Conservation (phyloP, 2,329 filamentous ascomycete species). For the Microcyclosporella mali region DNA sequence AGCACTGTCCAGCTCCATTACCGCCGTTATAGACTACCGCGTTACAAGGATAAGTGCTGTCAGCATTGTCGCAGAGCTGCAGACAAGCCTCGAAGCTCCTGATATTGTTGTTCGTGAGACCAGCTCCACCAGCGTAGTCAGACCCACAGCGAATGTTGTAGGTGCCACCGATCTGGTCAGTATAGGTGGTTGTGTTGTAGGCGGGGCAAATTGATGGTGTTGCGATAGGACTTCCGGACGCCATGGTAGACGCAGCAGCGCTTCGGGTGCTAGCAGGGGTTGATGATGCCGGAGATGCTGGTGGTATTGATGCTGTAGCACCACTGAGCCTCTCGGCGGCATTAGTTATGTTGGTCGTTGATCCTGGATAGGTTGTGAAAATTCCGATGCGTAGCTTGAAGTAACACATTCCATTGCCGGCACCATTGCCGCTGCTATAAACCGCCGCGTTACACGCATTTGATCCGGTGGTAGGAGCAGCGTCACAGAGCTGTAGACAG, state of each 20-base stretch:
- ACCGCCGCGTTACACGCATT: not conserved
- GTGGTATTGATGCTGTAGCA: too few relatives aligned
- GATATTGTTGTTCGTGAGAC: not conserved
- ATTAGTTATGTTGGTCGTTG: too few relatives aligned
- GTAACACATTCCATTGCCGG: not conserved
- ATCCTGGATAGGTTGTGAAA: too few relatives aligned
- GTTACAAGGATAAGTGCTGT: not conserved
- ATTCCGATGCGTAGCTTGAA: not conserved
- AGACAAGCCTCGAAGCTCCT: not conserved
- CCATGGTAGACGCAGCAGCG: too few relatives aligned
- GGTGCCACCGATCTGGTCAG: not conserved
- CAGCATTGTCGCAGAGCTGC: not conserved
- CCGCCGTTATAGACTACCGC: not conserved
- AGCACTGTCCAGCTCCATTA: not conserved
- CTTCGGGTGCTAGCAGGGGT: too few relatives aligned
- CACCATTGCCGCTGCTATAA: not conserved
- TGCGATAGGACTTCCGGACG: too few relatives aligned
- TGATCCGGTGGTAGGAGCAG: not conserved
- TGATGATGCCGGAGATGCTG: too few relatives aligned
- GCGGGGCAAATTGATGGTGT: not conserved
- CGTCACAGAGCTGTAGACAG: not conserved
- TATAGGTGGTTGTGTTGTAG: not conserved
- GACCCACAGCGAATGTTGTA: not conserved
- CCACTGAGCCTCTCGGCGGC: too few relatives aligned
- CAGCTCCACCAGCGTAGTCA: not conserved